Evolutionary conservation across 768 basidiomycete genomes (phyloP), one percentile per base, ranked within the genome.

Genomic region (Auricularia sp.): DNA sequence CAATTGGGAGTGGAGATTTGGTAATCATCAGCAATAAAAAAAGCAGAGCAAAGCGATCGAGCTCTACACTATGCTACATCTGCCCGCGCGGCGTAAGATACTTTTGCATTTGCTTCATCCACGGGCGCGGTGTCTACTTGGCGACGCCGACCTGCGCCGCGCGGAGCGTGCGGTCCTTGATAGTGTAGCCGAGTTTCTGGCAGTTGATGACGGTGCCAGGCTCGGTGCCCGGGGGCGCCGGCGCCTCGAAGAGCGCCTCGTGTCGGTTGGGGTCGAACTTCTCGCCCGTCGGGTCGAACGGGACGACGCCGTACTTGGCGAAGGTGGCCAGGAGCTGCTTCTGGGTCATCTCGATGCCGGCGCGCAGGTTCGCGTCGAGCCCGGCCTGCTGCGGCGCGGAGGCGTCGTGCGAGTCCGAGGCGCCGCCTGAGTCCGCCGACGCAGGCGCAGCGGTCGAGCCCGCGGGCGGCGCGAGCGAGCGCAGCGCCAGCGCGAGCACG

Each of bases 91-190:
- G 43, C 43, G 18, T 51, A 21, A 18, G 5, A 51, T 51, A 51
- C 47, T 51, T 51, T 51, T 51, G 21, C 18, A 12, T 51, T 5
- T 14, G 51, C 23, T 36, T 61, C 36, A 2, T 29, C 29, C 29
- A 29, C 29, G 1, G 29, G 29, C 29, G 29, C 29, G 29, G 29
- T 29, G 29, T 29, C 18, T 6, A 59, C 76, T 93, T 90, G 18
- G 87, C 94, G 34, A 98, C 95, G 64, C 96, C 97, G 64, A 98
- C 97, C 79, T 98, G 93, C 23, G 97, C 94, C 3, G 97, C 93
- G 64, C 97, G 84, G 73, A 99, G 76, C 64, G 95, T 84, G 66
- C 97, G 84, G 68, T 93, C 91, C 78, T 96, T 97, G 78, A 99
- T 93, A 77, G 81, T 92, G 79, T 92, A 98, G 3, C 94, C 95